Evolutionary conservation across 2,329 filamentous ascomycete species (phyloP), one percentile per base, ranked within the genome.

Genomic region (Venturia asperata): DNA sequence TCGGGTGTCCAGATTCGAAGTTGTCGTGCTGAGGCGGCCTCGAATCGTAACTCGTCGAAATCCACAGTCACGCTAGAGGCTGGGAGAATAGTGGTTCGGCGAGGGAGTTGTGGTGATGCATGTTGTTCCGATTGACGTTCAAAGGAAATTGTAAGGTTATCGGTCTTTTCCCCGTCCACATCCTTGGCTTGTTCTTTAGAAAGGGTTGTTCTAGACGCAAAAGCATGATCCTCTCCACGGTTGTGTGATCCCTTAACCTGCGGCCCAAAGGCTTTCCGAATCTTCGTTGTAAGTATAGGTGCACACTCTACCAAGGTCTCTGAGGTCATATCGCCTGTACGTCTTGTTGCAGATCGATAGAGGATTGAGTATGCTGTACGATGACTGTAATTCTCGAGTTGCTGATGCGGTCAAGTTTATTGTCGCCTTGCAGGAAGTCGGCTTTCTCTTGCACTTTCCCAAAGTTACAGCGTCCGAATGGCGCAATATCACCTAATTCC

Each of bases 41-140:
- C 67, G 68, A 76, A 76, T 30, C 72, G 70, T 7, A 75, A 70
- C 4, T 65, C 39, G 61, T 75, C 72, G 62, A 73, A 74, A 21
- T 75, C 73, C 10, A 68, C 68, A 42, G 73, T 72, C 56, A 75
- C 68, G 9, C n/a, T 11, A 19, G 47, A 56, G 10, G 63, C 63
- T 17, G 37, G 39, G 10, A 61, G 37, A n/a, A 58, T 37, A 3
- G 5, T 37, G 15, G 52, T 58, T 27, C 52, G 47, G 47, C 47
- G 21, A 27, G 1, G 1, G 15, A 17, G 24, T 27, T 10, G 47
- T 27, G 11, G 13, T 24, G 47, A 27, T 49, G 7, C 9, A 27
- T 49, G 10, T 27, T 27, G 47, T 49, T 27, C 11, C 9, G 21
- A 5, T 27, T 15, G 21, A 15, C 21, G 21, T n/a, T 58, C 15